Conservation (phyloP, 148 eudicot genomes). For the Chenopodium album region DNA sequence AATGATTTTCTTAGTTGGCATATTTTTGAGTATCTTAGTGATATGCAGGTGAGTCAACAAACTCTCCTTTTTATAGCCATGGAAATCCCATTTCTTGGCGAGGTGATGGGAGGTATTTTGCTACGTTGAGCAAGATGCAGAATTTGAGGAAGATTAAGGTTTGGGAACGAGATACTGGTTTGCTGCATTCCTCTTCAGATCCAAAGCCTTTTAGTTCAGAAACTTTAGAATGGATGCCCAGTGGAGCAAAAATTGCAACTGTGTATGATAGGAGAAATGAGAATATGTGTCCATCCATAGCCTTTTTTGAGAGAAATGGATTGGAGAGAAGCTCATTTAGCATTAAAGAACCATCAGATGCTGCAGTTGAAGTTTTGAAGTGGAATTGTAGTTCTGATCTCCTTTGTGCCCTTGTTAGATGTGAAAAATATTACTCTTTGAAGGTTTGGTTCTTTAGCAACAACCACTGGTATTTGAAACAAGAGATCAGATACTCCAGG, state of each 20-base stretch:
- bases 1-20: background rate
- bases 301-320: slow-evolving; percentile 88
- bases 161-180: slow-evolving; percentile 94
- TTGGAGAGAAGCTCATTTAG: slow-evolving; percentile 88
- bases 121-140: slow-evolving; percentile 61
- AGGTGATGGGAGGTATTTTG: slow-evolving; percentile 94
- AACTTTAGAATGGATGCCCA: slow-evolving; percentile 86
- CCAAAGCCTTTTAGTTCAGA: slow-evolving; percentile 55
- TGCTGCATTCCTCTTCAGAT: slow-evolving; percentile 74
- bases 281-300: slow-evolving; percentile 54
- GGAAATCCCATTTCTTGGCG: slow-evolving; percentile 77
- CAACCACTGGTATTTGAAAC: slow-evolving; percentile 92
- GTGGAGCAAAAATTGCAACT: slow-evolving; percentile 85
- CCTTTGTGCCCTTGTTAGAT: slow-evolving; percentile 64
- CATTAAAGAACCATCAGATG: slow-evolving; percentile 51
- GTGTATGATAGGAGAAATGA: slow-evolving; percentile 54
- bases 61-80: slow-evolving; percentile 27
- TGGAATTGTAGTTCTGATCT: slow-evolving; percentile 91
- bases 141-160: slow-evolving; percentile 64
- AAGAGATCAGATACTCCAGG: slow-evolving; percentile 67
- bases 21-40: slow-evolving; percentile 11
- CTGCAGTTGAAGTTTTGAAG: slow-evolving; percentile 54
- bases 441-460: slow-evolving; percentile 91
- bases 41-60: slow-evolving; percentile 45
- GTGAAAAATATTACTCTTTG: slow-evolving; percentile 56